Base-by-base conservation (phyloP, 1,284 basidiomycete species). In the Volvariella volvacea region DNA sequence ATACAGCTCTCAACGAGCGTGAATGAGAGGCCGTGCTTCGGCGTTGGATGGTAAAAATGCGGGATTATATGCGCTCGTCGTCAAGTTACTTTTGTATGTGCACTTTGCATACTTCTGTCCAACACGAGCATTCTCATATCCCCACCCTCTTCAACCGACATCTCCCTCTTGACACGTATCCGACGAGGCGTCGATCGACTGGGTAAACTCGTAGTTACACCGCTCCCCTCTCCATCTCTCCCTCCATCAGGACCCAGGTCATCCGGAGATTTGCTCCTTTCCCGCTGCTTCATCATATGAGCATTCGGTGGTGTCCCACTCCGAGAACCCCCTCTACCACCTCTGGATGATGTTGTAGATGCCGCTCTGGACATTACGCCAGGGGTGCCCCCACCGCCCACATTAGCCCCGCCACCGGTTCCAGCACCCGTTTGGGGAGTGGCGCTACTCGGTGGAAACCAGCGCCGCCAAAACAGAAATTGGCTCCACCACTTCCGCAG, bases 401-500 rank as follows among this genome's bases (percentile, higher is more conserved):
- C 12, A 28, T 28, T 28, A 28, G 6, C n/a, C n/a, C n/a, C n/a
- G n/a, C n/a, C n/a, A n/a, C n/a, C n/a, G n/a, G n/a, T n/a, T n/a
- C n/a, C n/a, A n/a, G n/a, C n/a, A n/a, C n/a, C n/a, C n/a, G n/a
- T n/a, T n/a, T n/a, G 30, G n/a, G n/a, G 30, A n/a, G 9, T 31
- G 30, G 9, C 45, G 37, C 17, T 38, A 44, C 31, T 42, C 21
- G 32, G 47, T 15, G 52, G 36, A 33, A 43, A 48, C 60, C 61
- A 59, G 46, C 55, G 60, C 45, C 60, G 58, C 43, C 55, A 59
- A 40, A 57, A 48, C 22, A 63, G 60, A 63, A 52, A 57, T 36
- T 62, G 59, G 42, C 54, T 71, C 44, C 68, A 70, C 52, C 71
- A 60, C 54, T 67, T 69, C 42, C 70, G 70, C 32, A 61, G 55